Base-by-base conservation (phyloP, 1,284 basidiomycete species). In the Heterobasidion parviporum region DNA sequence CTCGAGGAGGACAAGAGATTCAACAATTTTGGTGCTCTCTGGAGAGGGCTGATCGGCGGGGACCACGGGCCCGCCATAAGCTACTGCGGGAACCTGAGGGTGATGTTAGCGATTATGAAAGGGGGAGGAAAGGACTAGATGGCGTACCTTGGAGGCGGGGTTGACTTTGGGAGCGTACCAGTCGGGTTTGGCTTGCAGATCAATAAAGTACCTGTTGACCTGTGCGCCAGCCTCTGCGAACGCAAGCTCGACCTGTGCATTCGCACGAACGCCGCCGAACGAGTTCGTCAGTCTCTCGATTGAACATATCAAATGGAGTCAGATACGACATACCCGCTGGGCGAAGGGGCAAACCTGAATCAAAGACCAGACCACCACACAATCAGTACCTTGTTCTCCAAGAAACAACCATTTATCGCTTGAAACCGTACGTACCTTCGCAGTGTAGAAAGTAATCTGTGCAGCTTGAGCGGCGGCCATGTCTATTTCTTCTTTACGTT, bases 91-190 rank as follows among this genome's bases (percentile, higher is more conserved):
- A 14, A 84, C 73, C 78, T 79, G 20, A 26, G 18, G 10, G 18
- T 32, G 10, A 16, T 14, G n/a, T 18, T 20, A 47, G n/a, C 12
- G 12, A 41, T 41, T n/a, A 3, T 12, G 7, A 26, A 26, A 26
- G 5, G 32, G 14, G 43, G 20, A 18, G 16, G 5, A 14, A 33
- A 20, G 50, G 4, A 8, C 7, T 7, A 12, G 9, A 49, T n/a
- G 48, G 34, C 71, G 45, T 61, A 82, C 83, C 74, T 86, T 85
- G 65, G 78, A 76, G 1, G 78, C 81, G 1, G 80, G 78, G 67
- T 87, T 87, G 41, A 87, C 75, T 57, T 79, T 73, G 1, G 76
- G 72, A 0, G 77, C 75, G 64, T 82, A 85, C 84, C 83, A 84
- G 52, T 72, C 74, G 0, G 85, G 85, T 69, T 86, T 87, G 71